These are phyloP conservation scores for Nannochloris sp. DNA, from an alignment of 139 green algal species.

Conservation along the genomic window DNA sequence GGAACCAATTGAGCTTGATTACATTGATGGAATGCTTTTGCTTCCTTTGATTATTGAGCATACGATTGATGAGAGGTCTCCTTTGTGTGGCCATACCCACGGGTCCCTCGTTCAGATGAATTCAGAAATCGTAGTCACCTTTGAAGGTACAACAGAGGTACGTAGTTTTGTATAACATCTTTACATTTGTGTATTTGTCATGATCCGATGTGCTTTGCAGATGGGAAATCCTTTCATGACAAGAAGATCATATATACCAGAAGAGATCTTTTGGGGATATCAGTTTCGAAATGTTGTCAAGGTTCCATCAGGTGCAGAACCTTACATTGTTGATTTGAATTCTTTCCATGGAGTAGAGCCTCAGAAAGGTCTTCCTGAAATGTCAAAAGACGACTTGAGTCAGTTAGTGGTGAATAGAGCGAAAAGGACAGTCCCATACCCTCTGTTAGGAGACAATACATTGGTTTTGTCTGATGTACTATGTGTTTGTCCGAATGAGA, in stretches of 20 bases:
- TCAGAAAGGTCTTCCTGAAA: conserved; percentile 39
- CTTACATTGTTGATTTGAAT: conserved; percentile 57
- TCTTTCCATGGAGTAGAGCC: conserved; percentile 72
- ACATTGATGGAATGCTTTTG: conserved; percentile 69
- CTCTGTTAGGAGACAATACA: conserved; percentile 66
- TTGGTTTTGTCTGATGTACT: conserved; percentile 53
- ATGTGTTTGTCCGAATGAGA: conserved; percentile 10
- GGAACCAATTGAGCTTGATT: conserved; percentile 29
- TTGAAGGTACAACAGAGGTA: conserved; percentile 65
- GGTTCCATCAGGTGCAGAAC: conserved; percentile 4
- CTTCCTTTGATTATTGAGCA: conserved; percentile 75
- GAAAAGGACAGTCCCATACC: conserved; percentile 42
- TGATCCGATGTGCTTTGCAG: conserved; percentile 15
- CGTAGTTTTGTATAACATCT: not conserved
- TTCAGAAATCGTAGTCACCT: conserved; percentile 72
- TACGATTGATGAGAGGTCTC: conserved; percentile 73
- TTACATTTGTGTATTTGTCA: too few relatives aligned
- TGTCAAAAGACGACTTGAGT: conserved; percentile 36
- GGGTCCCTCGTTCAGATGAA: conserved; percentile 49
- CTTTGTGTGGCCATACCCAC: conserved; percentile 66
- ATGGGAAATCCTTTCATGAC: conserved; percentile 6
- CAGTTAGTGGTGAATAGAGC: conserved; percentile 42
- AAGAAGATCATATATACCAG: conserved; percentile 35
- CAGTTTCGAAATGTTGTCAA: conserved; percentile 47
- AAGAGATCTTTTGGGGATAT: conserved; percentile 75